Base-by-base conservation (phyloP, 495 filamentous ascomycete genomes). In the Neurospora sp. region DNA sequence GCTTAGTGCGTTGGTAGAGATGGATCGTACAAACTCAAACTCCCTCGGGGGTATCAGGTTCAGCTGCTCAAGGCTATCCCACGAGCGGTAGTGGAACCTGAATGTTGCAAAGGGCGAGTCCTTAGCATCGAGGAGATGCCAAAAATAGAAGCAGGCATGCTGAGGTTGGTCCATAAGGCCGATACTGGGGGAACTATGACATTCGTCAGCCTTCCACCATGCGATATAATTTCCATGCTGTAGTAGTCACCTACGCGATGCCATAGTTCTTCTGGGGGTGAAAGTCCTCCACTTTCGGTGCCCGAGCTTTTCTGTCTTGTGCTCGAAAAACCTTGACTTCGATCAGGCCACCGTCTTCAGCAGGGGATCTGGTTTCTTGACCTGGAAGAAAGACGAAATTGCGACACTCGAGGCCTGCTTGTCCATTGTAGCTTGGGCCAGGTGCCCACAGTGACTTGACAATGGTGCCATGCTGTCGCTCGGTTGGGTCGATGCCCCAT, bases 261-360 rank as follows among this genome's bases (percentile, higher is more conserved):
- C 86, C 84, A 75, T 83, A 84, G 18, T 79, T 81, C n/a, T 82
- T 78, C 41, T 80, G 81, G 42, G 76, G 73, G 20, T 78, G 78
- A 73, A 81, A 86, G 27, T 80, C 71, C 14, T 81, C 73, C 40
- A 85, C 65, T 20, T 74, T 73, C 39, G 80, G 79, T 10, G 83
- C 78, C 40, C 72, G 80, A 73, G 73, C 72, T 40, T 72, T 78
- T 72, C 81, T 80, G 70, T 76, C 80, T 46, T 76, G 79, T 2
- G 85, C 84, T 39, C 86, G 82, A 72, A 85, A 88, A 14, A 81
- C 85, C 41, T 81, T 80, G 10, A 88, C 75, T 73, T 88, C 85
- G 46, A 88, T 86, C 7, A 87, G 71, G 27, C 86, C 86, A 39
- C 86, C 86, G 71, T 87, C 84, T 44, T 83, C 81, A 38, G 84